phyloP scores from a whole-genome alignment of 2,329 filamentous ascomycete species.

The Claviceps quebecensis region DNA sequence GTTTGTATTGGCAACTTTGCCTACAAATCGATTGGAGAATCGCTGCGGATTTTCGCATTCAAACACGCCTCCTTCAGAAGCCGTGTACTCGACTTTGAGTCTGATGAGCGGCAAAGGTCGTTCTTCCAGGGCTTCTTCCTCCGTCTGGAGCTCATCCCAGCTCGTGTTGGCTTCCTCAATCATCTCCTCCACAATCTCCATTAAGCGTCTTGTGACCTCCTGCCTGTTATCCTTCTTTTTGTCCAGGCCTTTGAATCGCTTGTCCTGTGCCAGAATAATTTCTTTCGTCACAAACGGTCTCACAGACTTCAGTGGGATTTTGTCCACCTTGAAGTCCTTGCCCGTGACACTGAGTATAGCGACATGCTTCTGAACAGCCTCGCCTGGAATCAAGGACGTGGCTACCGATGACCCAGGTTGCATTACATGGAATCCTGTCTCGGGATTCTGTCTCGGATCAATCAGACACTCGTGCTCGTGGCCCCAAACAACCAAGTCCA shows the following conservation, averaged over 20 bases:
- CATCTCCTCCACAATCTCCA: constrained; percentile 67
- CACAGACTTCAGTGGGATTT: constrained; percentile 74
- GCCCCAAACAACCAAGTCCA: constrained; percentile 90
- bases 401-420: constrained; percentile 94
- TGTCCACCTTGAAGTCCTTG: constrained; percentile 64
- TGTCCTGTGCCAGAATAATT: constrained; percentile 61
- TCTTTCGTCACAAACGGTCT: constrained; percentile 83
- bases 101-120: constrained; percentile 72
- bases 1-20: constrained; percentile 83
- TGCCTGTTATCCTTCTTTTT: constrained; percentile 72
- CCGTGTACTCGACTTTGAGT: constrained; percentile 79
- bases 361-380: constrained; percentile 84
- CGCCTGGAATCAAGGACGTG: constrained; percentile 78
- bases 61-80: constrained; percentile 71
- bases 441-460: constrained; percentile 66
- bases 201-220: constrained; percentile 64
- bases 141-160: constrained; percentile 68
- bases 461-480: constrained; percentile 96
- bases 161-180: constrained; percentile 71
- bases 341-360: constrained; percentile 75
- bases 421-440: constrained; percentile 90
- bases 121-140: constrained; percentile 42
- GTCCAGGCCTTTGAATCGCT: constrained; percentile 62
- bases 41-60: constrained; percentile 91
- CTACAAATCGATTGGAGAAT: constrained; percentile 83